phyloP scores from a whole-genome alignment of 1,284 basidiomycete species.

The Sanghuangporus baumii region DNA sequence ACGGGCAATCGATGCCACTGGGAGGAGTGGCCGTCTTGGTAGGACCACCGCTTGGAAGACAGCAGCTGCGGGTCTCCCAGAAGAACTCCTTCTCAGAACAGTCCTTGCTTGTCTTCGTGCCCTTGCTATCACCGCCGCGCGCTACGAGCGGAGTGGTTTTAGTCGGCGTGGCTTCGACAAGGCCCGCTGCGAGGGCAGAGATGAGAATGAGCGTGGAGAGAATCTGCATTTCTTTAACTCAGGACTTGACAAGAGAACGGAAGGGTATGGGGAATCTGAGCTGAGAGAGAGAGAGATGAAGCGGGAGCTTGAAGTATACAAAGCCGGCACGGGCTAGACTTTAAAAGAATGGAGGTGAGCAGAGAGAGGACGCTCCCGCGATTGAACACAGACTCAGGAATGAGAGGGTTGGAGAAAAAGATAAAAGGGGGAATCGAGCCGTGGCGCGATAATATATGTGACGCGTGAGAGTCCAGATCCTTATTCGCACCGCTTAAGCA shows the following conservation, averaged over 20 bases:
- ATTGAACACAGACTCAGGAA: slow-evolving; percentile 6
- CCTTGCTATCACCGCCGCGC: background rate
- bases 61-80: slow-evolving; percentile 17
- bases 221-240: slow-evolving; percentile 3
- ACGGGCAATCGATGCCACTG: slow-evolving; percentile 11
- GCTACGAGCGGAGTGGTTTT: background rate
- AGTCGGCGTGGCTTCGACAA: slow-evolving; percentile 15
- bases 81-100: slow-evolving; percentile 17
- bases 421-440: background rate
- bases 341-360: slow-evolving; percentile 11
- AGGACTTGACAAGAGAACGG: background rate
- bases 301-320: slow-evolving; percentile 8
- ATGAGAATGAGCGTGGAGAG: slow-evolving; percentile 17
- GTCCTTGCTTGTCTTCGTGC: background rate
- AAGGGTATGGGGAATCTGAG: background rate
- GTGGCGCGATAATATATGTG: background rate
- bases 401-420: slow-evolving; percentile 6
- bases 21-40: slow-evolving; percentile 13
- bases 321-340: slow-evolving; percentile 2
- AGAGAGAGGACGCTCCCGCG: slow-evolving; percentile 16
- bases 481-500: background rate
- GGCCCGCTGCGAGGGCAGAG: slow-evolving; percentile 14
- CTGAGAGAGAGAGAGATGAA: background rate
- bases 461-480: background rate
- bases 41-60: slow-evolving; percentile 18